Base-by-base conservation (phyloP, 495 filamentous ascomycete species). In the Penicillium mononematosum region DNA sequence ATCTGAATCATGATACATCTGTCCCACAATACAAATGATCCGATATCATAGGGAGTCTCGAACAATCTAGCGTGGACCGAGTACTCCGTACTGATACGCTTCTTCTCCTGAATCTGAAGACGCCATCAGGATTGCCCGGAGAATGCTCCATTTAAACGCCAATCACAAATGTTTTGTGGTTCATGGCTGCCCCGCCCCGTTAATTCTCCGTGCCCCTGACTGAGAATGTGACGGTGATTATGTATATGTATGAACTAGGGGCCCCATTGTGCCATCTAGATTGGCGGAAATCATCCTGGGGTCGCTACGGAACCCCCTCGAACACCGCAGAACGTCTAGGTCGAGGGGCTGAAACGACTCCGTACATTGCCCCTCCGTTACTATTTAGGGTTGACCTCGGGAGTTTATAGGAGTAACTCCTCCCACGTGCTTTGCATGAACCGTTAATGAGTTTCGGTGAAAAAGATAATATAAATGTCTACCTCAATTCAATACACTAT, bases 171-270 rank as follows among this genome's bases (percentile, higher is more conserved):
- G 1, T 16, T 32, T 2, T 12, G 45, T n/a, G 19, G 27, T 12
- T 17, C 32, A 50, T 39, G 19, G 11, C 47, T 50, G 4, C 45
- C 32, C 31, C 20, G 19, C 47, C 47, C 47, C 47, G 47, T 14
- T 42, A 42, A 52, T 52, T 52, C 49, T 52, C 49, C 49, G 49
- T 25, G 2, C 36, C 49, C 46, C 55, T 45, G 48, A 38, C 20
- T 36, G 31, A 16, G 47, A 38, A 50, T 38, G 47, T 38, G 11
- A 32, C n/a, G 17, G 19, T 50, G 20, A 50, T 38, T 17, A 14
- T 39, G 12, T 45, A 45, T 11, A 19, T 7, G 3, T 6, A 31
- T 48, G 45, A 27, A 22, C 14, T 12, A 20, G n/a, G 38, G 38
- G 50, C 16, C n/a, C 27, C 32, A 4, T 48, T 48, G 45, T 31